phyloP scores from a whole-genome alignment of 2,329 filamentous ascomycete species.

The Apiospora kogelbergensis region DNA sequence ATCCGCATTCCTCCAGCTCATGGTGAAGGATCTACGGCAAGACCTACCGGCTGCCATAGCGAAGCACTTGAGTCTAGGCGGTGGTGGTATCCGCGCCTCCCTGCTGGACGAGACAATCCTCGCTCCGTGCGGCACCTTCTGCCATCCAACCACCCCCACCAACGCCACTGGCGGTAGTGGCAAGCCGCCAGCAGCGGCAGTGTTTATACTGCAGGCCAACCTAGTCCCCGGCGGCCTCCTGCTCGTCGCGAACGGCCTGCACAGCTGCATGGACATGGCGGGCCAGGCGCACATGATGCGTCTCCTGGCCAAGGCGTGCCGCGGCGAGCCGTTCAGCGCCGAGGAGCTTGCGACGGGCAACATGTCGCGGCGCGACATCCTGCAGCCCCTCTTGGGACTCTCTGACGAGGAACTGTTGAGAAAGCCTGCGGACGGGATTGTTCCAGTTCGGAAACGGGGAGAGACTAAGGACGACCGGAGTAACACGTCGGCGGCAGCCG shows the following conservation, averaged over 20 bases:
- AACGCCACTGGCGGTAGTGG: background rate
- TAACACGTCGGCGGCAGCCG: background rate
- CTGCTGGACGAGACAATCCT: background rate
- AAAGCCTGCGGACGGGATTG: background rate
- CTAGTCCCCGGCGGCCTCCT: conserved; percentile 50
- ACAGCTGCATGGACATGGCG: conserved; percentile 50
- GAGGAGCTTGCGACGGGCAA: conserved; percentile 47
- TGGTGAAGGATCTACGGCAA: background rate
- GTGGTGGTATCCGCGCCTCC: background rate
- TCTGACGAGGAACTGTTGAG: conserved; percentile 28
- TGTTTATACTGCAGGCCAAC: conserved; percentile 48
- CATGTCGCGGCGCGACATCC: conserved; percentile 32
- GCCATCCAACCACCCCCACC: background rate
- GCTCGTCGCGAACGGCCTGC: conserved; percentile 47
- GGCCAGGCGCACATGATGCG: conserved; percentile 47
- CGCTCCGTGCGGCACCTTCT: conserved; percentile 4
- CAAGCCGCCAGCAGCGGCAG: conserved; percentile 25
- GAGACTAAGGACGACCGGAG: background rate
- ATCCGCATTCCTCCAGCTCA: background rate
- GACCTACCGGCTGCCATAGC: background rate
- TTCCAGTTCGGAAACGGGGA: background rate
- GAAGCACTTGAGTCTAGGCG: background rate
- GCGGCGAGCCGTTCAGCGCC: conserved; percentile 40
- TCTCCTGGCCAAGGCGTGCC: conserved; percentile 50
- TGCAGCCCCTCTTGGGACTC: conserved; percentile 35